Evolutionary conservation across 768 basidiomycete species (phyloP), one percentile per base, ranked within the genome.

Genomic region (Boletales sp.): DNA sequence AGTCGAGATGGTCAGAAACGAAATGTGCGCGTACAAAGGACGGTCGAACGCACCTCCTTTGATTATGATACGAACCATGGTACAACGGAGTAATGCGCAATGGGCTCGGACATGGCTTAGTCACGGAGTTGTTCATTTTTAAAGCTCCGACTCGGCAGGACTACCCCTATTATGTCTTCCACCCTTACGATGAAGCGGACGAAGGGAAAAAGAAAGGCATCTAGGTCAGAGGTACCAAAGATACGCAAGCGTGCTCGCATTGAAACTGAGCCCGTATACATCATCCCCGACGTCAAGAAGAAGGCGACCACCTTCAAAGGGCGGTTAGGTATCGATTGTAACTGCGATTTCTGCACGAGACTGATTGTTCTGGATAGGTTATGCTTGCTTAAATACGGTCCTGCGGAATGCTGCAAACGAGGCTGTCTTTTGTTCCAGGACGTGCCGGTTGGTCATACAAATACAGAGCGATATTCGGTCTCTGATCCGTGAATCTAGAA

Each of bases 1-100:
- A 48, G 5, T 46, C 19, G 2, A 2, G 3, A 33, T 6, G n/a
- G 51, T 63, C 3, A 62, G 21, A 46, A 35, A 50, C 0, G 13
- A 45, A 35, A 25, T 0, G 9, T 2, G 10, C n/a, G 34, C 19
- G 28, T 42, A 47, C 17, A 48, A 33, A 9, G 32, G 46, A 5
- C 43, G 15, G 1, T 30, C 13, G 10, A 43, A 72, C 82, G 50
- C 53, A 78, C 86, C 90, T 77, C 88, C 90, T 78, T 93, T 93
- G 69, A 92, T 92, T 65, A 93, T 91, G 32, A 90, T 92, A 66
- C 90, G 81, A 61, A 88, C 87, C 90, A 92, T 93, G 42, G 39
- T 14, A 33, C 14, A 15, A 17, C 2, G 6, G 13, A 15, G 53
- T 21, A 40, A n/a, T 36, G 19, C 43, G 41, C 43, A 43, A 49